Conservation (phyloP, 192 early-diverging fungal species). For the Umbelopsis vinacea region DNA sequence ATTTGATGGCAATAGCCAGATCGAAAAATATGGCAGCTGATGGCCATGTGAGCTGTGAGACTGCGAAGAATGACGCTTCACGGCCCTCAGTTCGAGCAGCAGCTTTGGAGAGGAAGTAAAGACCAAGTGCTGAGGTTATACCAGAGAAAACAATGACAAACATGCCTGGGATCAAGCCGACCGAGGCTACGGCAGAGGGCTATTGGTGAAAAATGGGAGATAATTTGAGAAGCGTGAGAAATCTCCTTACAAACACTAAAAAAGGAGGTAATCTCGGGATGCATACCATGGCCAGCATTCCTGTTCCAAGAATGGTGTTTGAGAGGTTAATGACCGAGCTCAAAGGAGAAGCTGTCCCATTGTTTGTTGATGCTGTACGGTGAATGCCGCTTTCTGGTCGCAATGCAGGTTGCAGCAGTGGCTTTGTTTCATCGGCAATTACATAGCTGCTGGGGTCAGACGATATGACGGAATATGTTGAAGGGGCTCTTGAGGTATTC, state of each 20-base stretch:
- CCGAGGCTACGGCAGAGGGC: slow-evolving; percentile 83
- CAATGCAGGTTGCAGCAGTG: not conserved
- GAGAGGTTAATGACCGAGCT: slow-evolving; percentile 83
- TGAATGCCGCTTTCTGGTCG: not conserved
- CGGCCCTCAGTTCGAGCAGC: slow-evolving; percentile 81
- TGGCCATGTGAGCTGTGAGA: slow-evolving; percentile 92
- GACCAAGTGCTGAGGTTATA: slow-evolving; percentile 74
- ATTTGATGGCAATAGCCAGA: slow-evolving; percentile 96
- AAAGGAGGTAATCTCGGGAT: not conserved
- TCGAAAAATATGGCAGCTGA: slow-evolving; percentile 89
- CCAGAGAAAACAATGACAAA: slow-evolving; percentile 82
- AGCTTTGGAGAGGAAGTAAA: slow-evolving; percentile 79
- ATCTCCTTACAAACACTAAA: not conserved
- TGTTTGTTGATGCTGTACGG: not conserved
- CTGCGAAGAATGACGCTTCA: slow-evolving; percentile 87
- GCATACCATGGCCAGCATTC: slow-evolving; percentile 95
- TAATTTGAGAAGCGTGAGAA: slow-evolving; percentile 3
- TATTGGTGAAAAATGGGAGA: slow-evolving; percentile 31
- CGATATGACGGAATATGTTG: not conserved
- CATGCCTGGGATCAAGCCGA: slow-evolving; percentile 84
- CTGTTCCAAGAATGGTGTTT: slow-evolving; percentile 97
- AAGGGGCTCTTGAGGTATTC: slow-evolving; percentile 3
- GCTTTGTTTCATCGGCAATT: slow-evolving; percentile 11
- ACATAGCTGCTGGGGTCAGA: slow-evolving; percentile 8
- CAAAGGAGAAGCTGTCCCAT: slow-evolving; percentile 60